These are phyloP conservation scores for Bipolaris sorokiniana DNA, from an alignment of 2,329 filamentous ascomycete genomes.

Conservation along the genomic window DNA sequence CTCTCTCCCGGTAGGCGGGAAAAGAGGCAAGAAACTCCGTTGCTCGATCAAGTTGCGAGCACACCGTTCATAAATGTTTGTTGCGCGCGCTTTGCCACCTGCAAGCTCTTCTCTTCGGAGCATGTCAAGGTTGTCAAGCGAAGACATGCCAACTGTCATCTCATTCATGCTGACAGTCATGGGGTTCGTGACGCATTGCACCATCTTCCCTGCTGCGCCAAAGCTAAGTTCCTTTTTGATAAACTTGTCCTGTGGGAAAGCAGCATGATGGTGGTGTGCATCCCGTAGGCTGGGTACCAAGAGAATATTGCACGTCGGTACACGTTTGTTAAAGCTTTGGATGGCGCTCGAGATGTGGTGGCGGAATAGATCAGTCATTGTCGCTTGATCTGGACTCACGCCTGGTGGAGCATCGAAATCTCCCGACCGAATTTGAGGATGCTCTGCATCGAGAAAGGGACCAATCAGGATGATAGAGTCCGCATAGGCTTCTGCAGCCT, in stretches of 20 bases:
- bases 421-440: conserved; percentile 76
- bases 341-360: conserved; percentile 77
- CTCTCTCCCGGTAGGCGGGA: conserved; percentile 76
- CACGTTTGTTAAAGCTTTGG: conserved; percentile 69
- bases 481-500: conserved; percentile 74
- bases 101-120: conserved; percentile 75
- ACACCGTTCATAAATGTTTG: conserved; percentile 72
- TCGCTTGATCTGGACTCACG: conserved; percentile 71
- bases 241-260: conserved; percentile 82
- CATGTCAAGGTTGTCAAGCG: conserved; percentile 84
- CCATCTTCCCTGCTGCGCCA: conserved; percentile 65
- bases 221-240: conserved; percentile 74
- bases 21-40: conserved; percentile 87
- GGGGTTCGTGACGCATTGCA: conserved; percentile 83
- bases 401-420: conserved; percentile 53
- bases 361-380: conserved; percentile 82
- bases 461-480: conserved; percentile 82
- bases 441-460: conserved; percentile 90
- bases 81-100: conserved; percentile 61
- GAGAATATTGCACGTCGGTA: conserved; percentile 81
- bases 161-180: conserved; percentile 91
- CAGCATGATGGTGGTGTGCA: conserved; percentile 79
- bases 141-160: conserved; percentile 78
- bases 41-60: conserved; percentile 84
- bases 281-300: conserved; percentile 85